Evolutionary conservation across 441 rosid genomes (phyloP).

Genomic region (Jatropha podagrica): DNA sequence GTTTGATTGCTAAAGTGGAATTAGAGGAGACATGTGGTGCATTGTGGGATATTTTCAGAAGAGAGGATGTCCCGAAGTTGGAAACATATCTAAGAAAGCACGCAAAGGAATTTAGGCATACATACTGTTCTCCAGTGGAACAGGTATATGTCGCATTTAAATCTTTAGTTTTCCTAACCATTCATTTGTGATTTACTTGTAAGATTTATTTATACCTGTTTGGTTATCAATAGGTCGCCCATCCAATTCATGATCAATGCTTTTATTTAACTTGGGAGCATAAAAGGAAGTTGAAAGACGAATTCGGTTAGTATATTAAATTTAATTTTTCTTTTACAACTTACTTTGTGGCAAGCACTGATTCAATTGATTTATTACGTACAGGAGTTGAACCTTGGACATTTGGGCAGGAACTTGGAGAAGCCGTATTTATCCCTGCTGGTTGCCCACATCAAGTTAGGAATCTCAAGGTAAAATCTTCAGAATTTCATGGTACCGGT

Average conservation of each 20-base stretch:
- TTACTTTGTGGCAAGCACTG: background rate
- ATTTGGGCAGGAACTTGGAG: constrained; percentile 75
- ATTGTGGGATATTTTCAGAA: constrained; percentile 92
- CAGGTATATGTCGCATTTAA: constrained; percentile 36
- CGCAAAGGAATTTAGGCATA: constrained; percentile 71
- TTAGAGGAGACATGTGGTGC: constrained; percentile 57
- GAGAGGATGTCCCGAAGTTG: constrained; percentile 80
- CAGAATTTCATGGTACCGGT: background rate
- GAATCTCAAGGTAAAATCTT: constrained; percentile 64
- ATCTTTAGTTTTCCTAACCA: background rate
- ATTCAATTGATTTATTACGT: background rate
- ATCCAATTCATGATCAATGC: constrained; percentile 87
- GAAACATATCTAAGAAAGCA: constrained; percentile 72
- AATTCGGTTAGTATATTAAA: constrained; percentile 51
- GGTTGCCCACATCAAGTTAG: constrained; percentile 99
- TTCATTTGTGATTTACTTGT: constrained; percentile 5
- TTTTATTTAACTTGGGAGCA: constrained; percentile 72
- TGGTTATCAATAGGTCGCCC: constrained; percentile 46
- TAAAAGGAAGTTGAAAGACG: constrained; percentile 74
- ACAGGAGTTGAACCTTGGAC: constrained; percentile 94
- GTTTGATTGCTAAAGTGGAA: background rate
- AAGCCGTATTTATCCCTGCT: constrained; percentile 91
- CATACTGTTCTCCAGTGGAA: constrained; percentile 61
- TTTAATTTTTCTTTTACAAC: background rate
- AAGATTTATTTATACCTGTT: background rate